Evolutionary conservation across 768 basidiomycete species (phyloP), one percentile per base, ranked within the genome.

Genomic region (Russula sp.): DNA sequence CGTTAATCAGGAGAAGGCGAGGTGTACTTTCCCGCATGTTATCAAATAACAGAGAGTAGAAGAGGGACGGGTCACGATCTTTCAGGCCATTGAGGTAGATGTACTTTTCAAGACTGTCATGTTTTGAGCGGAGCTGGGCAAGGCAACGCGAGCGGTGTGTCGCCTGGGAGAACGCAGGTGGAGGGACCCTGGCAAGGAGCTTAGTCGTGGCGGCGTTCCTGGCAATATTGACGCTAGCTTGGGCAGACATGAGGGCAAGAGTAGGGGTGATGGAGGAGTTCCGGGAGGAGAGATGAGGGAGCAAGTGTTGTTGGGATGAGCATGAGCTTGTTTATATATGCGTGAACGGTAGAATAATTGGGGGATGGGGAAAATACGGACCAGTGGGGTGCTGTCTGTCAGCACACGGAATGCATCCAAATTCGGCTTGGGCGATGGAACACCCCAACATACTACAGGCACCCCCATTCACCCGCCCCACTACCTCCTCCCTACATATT

Each of bases 81-180:
- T 93, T 89, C 61, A 95, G 78, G 59, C 83, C 82, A 9, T 85
- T 84, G 40, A 96, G 83, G 73, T 86, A 94, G 71, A 92, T 90
- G 76, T 96, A 89, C 76, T 91, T 90, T 72, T 94, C 90, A 44
- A 94, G 84, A 66, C 75, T 72, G 73, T 82, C 84, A 71, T 84
- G 80, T 74, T 92, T 92, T 28, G 87, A 87, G 57, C 86, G 86
- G 16, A 92, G 76, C 73, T 92, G 90, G 40, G 74, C 75, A 59
- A 90, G 75, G 71, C 83, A 84, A 63, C 90, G 86, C 26, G 78
- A 66, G 46, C 77, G 73, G 70, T 91, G 90, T n/a, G 84, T 71
- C 7, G 75, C 71, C 3, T 76, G 76, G 16, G 55, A 63, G 62
- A 69, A 69, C 32, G 66, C 56, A 7, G 68, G 66, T 5, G 68